phyloP scores from a whole-genome alignment of 2,329 filamentous ascomycete genomes.

The Calonectria henricotiae region DNA sequence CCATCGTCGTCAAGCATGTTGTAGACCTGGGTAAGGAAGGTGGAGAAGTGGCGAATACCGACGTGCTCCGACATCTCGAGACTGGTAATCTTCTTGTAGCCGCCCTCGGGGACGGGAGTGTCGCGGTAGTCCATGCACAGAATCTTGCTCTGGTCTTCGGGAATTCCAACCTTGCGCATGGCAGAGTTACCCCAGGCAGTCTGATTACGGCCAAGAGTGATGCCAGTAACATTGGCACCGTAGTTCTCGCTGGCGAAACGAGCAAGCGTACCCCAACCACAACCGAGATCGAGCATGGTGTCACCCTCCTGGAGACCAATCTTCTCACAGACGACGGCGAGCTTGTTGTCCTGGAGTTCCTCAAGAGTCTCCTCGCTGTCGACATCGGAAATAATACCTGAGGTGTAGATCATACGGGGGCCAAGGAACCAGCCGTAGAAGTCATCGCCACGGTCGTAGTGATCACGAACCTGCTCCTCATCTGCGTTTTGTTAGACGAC shows the following conservation, averaged over 20 bases:
- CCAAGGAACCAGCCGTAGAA: constrained; percentile 99
- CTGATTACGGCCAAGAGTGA: constrained; percentile 96
- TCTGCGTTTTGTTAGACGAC: constrained; percentile 60
- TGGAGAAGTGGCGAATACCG: constrained; percentile 88
- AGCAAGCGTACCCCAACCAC: constrained; percentile 97
- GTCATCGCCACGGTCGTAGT: constrained; percentile 98
- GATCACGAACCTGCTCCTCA: constrained; percentile 96
- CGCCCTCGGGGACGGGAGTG: constrained; percentile 79
- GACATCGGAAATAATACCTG: constrained; percentile 91
- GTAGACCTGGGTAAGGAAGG: constrained; percentile 89
- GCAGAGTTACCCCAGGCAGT: constrained; percentile 96
- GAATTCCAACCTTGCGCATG: constrained; percentile 84
- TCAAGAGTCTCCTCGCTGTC: constrained; percentile 92
- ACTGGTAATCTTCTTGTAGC: constrained; percentile 95
- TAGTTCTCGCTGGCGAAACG: constrained; percentile 95
- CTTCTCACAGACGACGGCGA: constrained; percentile 96
- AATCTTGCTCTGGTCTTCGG: constrained; percentile 91
- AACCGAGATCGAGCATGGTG: constrained; percentile 92
- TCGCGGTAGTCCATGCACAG: constrained; percentile 98
- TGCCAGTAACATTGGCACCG: constrained; percentile 86
- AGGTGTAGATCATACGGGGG: constrained; percentile 99
- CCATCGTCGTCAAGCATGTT: constrained; percentile 98
- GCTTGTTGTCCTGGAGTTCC: constrained; percentile 97
- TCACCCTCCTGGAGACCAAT: constrained; percentile 88
- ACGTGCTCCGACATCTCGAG: constrained; percentile 99